Evolutionary conservation across 257 asterid species (phyloP), one percentile per base, ranked within the genome.

Genomic region (Schizonepeta tenuifolia): DNA sequence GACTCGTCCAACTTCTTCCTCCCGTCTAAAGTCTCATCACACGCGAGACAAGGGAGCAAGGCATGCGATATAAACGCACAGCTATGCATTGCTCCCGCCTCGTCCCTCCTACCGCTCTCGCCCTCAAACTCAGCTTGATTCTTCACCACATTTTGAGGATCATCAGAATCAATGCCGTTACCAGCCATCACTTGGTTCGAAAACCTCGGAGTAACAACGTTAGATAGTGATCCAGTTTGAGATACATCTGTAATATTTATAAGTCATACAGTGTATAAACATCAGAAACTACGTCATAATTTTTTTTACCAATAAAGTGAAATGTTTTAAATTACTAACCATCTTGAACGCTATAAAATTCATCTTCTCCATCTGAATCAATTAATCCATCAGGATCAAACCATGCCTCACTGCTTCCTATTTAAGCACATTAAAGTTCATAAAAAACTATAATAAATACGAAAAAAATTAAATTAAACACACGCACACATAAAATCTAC

Each of bases 321-420:
- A 75, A 47, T 43, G 70, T 22, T 13, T 28, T 7, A 60, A 61
- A 28, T 31, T 13, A 65, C 86, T 83, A 70, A 89, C 98, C 98
- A 70, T 93, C 98, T 83, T 84, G 96, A 57, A 93, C 89, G n/a
- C 98, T 93, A 75, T 87, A 89, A 76, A 86, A 93, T 31, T 93
- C 98, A 10, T 89, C 97, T n/a, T 93, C 98, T 49, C 95, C 75
- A 5, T 87, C 98, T 6, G 99, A 94, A 53, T 83, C 96, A 38
- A 80, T 81, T 20, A 50, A 83, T 15, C 85, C 80, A 61, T 79
- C 99, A 11, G 96, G 88, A 68, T 94, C 99, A 70, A 79, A 87
- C 96, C 96, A 89, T 46, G 93, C 82, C 75, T 94, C 97, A 22
- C 81, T 75, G 74, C 69, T 87, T 77, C 96, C 99, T 91, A 83